Base-by-base conservation (phyloP, 2,329 filamentous ascomycete species). In the Neodidymelliopsis sp. region DNA sequence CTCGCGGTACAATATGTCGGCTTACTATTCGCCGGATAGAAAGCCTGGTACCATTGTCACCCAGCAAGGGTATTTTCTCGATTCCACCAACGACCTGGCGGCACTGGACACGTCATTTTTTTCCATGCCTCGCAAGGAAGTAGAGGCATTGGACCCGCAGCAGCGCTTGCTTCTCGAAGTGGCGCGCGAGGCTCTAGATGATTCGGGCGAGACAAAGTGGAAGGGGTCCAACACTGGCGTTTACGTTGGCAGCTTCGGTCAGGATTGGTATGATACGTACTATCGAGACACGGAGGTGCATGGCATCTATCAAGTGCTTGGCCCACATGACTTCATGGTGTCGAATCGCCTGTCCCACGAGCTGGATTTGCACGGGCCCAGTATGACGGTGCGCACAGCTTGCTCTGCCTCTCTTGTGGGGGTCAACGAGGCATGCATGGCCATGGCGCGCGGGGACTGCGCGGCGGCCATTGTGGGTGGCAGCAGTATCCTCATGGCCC, bases 161-260 rank as follows among this genome's bases (percentile, higher is more conserved):
- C 63, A 69, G 15, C 45, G 63, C 1, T 45, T 54, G 4, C 27
- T 66, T 2, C 56, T 70, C 4, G 65, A 70, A 30, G 54, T 63
- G 0, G 58, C 49, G 0, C 48, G 56, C 6, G 69, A 75, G 47
- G 65, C 69, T 2, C 48, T 82, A 2, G 71, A 75, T 31, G 65
- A 63, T 49, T 64, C 56, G 22, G 68, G 63, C 7, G 41, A 58
- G 2, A 39, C 47, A 2, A 45, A 18, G 56, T 15, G n/a, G 11
- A n/a, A 18, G 18, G 70, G 69, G 29, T 45, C 60, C 49, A 49
- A 72, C 57, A 59, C 48, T 33, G 59, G 71, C 44, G 29, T 61
- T 53, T 72, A 66, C 40, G 50, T 70, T 1, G 70, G 69, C 0
- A 40, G 11, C n/a, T 66, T 63, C 33, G 57, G 59, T 11, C 57